Conservation (phyloP, 1,284 basidiomycete genomes). For the Acaromyces ingoldii region DNA sequence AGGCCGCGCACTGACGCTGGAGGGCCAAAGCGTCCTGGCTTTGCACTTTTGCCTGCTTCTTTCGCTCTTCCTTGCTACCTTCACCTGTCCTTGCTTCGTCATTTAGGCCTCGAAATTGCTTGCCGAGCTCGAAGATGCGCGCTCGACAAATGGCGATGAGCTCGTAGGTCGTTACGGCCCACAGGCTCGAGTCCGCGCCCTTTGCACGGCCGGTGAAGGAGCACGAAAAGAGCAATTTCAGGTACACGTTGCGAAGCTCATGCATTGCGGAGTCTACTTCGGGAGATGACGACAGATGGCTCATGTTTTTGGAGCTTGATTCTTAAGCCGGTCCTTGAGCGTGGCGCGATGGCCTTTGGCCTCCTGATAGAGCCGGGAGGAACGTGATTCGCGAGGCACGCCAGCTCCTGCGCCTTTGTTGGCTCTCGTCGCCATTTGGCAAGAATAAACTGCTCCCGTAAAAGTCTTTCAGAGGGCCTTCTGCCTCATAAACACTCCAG, state of each 20-base stretch:
- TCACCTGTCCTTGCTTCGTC: not conserved
- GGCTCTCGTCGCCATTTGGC: too few relatives aligned
- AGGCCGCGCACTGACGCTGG: slow-evolving; percentile 8
- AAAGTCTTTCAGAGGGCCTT: too few relatives aligned
- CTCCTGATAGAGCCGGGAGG: slow-evolving; percentile 2
- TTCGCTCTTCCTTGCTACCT: not conserved
- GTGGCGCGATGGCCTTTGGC: not conserved
- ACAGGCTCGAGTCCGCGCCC: slow-evolving; percentile 31
- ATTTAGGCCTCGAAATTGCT: slow-evolving; percentile 4
- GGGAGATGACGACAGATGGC: not conserved
- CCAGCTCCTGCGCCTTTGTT: too few relatives aligned
- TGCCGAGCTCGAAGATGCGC: slow-evolving; percentile 28
- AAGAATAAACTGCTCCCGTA: too few relatives aligned
- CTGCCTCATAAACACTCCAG: too few relatives aligned
- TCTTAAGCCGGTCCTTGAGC: slow-evolving; percentile 7
- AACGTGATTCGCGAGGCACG: too few relatives aligned
- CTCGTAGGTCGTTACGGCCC: slow-evolving; percentile 45
- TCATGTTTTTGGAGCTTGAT: not conserved
- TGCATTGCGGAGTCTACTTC: slow-evolving; percentile 34
- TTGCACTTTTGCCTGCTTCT: slow-evolving; percentile 4
- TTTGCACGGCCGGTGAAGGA: slow-evolving; percentile 36
- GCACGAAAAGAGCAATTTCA: slow-evolving; percentile 42
- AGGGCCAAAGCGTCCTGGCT: not conserved
- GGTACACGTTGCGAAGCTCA: slow-evolving; percentile 39
- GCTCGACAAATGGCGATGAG: slow-evolving; percentile 33